A percentile compares a stretch with the other conserved stretches of the same genome.
phyloP scores from a whole-genome alignment of 495 filamentous ascomycete genomes.

The Margaritispora aquatica region DNA sequence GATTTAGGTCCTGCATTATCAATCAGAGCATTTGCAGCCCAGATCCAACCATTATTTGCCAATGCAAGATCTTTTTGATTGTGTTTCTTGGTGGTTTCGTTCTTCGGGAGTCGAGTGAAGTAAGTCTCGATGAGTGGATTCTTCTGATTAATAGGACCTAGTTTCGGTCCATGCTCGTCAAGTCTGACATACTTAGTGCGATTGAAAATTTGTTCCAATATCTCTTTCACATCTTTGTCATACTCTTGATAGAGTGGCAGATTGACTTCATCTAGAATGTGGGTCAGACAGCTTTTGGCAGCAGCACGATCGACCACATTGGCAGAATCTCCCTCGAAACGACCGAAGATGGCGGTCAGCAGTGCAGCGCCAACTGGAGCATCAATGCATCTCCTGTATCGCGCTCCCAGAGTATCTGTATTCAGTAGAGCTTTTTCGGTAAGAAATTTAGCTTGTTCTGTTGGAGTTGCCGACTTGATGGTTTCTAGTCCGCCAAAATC shows the following conservation, averaged over 20 bases:
- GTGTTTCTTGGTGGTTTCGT: conserved; percentile 72
- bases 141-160: conserved; percentile 67
- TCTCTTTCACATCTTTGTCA: conserved; percentile 72
- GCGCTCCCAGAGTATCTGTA: conserved; percentile 66
- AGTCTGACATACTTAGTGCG: conserved; percentile 88
- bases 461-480: conserved; percentile 47
- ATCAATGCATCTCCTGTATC: conserved; percentile 65
- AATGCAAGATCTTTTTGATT: conserved; percentile 71
- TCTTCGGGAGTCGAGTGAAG: conserved; percentile 85
- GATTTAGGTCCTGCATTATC: conserved; percentile 91
- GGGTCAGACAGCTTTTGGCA: conserved; percentile 43
- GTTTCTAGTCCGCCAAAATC: conserved; percentile 46
- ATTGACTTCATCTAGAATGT: conserved; percentile 79
- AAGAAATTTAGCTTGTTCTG: conserved; percentile 56
- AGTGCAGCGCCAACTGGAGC: conserved; percentile 63
- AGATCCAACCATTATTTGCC: conserved; percentile 98
- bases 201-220: conserved; percentile 86
- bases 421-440: conserved; percentile 54
- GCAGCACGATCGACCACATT: conserved; percentile 36
- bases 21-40: conserved; percentile 88
- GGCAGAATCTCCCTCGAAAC: conserved; percentile 44
- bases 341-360: conserved; percentile 62
- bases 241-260: conserved; percentile 86
- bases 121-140: conserved; percentile 91
- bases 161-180: conserved; percentile 85